Evolutionary conservation across 2,329 filamentous ascomycete species (phyloP).

Genomic region (Conoideocrella luteorostrata): DNA sequence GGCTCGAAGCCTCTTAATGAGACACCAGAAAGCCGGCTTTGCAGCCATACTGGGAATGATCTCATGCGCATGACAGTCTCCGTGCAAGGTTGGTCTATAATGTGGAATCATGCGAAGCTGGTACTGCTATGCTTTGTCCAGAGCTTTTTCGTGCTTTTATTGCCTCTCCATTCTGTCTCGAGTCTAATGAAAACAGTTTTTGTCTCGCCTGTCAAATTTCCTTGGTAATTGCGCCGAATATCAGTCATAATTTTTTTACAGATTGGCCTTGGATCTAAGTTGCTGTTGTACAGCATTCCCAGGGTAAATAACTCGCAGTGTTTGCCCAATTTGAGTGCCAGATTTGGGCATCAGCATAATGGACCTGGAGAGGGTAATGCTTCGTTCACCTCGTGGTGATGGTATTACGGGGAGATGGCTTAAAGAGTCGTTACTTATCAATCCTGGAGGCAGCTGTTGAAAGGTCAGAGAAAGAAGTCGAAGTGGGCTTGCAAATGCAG

Average conservation of each 20-base stretch:
- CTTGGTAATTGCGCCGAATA: neutral
- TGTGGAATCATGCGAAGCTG: too few relatives aligned
- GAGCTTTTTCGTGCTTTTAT: neutral
- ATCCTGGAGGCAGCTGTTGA: slow-evolving; percentile 20
- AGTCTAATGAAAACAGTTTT: neutral
- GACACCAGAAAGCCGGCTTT: too few relatives aligned
- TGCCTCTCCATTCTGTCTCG: neutral
- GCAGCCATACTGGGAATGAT: too few relatives aligned
- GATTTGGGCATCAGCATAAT: neutral
- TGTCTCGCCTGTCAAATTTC: neutral
- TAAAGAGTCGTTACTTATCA: slow-evolving; percentile 7
- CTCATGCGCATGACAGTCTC: too few relatives aligned
- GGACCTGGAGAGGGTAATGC: neutral
- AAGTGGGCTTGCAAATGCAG: neutral
- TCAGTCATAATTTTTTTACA: neutral
- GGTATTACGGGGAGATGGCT: neutral
- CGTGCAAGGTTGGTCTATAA: too few relatives aligned
- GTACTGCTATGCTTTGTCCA: too few relatives aligned
- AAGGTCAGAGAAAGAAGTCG: neutral
- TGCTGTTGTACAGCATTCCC: neutral
- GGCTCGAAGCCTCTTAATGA: too few relatives aligned
- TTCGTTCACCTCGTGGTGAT: neutral
- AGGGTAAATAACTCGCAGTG: too few relatives aligned
- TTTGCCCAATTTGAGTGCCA: too few relatives aligned
- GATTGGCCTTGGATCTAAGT: neutral